Conservation (phyloP, 2,329 filamentous ascomycete genomes). For the Penicillium sp. region DNA sequence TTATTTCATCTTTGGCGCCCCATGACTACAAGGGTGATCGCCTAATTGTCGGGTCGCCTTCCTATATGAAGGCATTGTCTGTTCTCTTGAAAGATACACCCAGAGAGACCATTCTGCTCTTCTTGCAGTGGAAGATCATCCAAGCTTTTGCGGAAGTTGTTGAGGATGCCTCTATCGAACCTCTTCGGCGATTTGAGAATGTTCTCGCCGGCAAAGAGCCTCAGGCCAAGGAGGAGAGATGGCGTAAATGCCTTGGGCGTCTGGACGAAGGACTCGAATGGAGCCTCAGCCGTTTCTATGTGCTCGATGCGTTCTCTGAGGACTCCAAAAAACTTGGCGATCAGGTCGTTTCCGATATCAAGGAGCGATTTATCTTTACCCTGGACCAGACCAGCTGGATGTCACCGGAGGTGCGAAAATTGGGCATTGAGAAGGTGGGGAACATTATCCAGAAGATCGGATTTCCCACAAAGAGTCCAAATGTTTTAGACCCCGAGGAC, state of each 20-base stretch:
- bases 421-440: slow-evolving; percentile 62
- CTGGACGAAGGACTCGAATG: slow-evolving; percentile 61
- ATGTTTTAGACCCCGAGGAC: slow-evolving; percentile 57
- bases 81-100: slow-evolving; percentile 54
- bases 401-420: slow-evolving; percentile 57
- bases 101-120: slow-evolving; percentile 57
- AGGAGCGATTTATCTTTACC: slow-evolving; percentile 62
- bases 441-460: slow-evolving; percentile 68
- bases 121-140: slow-evolving; percentile 63
- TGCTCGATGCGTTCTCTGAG: slow-evolving; percentile 65
- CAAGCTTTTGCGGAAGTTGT: slow-evolving; percentile 52
- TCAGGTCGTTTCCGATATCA: slow-evolving; percentile 68
- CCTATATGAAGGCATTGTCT: slow-evolving; percentile 59
- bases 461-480: slow-evolving; percentile 61
- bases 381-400: slow-evolving; percentile 62
- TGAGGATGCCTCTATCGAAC: slow-evolving; percentile 58
- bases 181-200: slow-evolving; percentile 60
- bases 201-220: slow-evolving; percentile 61
- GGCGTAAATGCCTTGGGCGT: slow-evolving; percentile 61
- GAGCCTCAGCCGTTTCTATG: slow-evolving; percentile 69
- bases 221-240: slow-evolving; percentile 61
- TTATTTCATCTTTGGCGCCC: slow-evolving; percentile 55
- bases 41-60: slow-evolving; percentile 59
- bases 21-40: slow-evolving; percentile 49
- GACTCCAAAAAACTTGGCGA: slow-evolving; percentile 66